phyloP scores from a whole-genome alignment of 257 asterid species.

The Mitragyna speciosa region DNA sequence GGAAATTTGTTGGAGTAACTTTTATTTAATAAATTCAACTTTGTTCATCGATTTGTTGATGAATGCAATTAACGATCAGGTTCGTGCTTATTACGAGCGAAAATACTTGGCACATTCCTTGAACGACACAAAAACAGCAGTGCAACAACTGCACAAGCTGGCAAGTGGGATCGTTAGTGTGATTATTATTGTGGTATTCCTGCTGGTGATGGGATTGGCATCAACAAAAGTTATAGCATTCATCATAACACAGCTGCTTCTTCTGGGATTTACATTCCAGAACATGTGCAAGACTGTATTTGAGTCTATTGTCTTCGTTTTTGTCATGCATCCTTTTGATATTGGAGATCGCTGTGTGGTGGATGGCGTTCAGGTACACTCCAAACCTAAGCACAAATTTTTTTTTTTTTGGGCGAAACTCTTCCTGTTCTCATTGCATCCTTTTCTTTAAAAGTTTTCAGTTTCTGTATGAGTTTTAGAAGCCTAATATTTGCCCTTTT shows the following conservation, averaged over 20 bases:
- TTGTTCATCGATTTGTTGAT: neutral
- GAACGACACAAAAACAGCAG: constrained; percentile 66
- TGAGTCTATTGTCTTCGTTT: constrained; percentile 62
- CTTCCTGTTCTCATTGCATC: too few species aligned
- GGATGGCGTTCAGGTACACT: constrained; percentile 60
- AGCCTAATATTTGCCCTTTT: too few species aligned
- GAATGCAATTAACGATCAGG: constrained; percentile 26
- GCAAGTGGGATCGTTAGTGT: constrained; percentile 52
- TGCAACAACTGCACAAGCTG: constrained; percentile 59
- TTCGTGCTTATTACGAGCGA: constrained; percentile 60
- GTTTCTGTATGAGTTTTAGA: too few species aligned
- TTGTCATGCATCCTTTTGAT: constrained; percentile 71
- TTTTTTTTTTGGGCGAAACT: too few species aligned
- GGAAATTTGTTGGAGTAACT: too few species aligned
- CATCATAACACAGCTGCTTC: constrained; percentile 54
- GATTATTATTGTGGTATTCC: constrained; percentile 33
- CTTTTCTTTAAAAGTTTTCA: too few species aligned
- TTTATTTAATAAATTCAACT: neutral
- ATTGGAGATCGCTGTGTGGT: constrained; percentile 67
- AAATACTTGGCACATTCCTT: constrained; percentile 57
- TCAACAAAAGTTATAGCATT: constrained; percentile 53
- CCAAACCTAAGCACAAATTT: too few species aligned
- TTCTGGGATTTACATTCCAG: constrained; percentile 60
- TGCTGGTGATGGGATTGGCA: constrained; percentile 55
- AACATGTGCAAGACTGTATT: constrained; percentile 66